Evolutionary conservation across 768 basidiomycete species (phyloP).

Genomic region (Lentinula guzmanii): DNA sequence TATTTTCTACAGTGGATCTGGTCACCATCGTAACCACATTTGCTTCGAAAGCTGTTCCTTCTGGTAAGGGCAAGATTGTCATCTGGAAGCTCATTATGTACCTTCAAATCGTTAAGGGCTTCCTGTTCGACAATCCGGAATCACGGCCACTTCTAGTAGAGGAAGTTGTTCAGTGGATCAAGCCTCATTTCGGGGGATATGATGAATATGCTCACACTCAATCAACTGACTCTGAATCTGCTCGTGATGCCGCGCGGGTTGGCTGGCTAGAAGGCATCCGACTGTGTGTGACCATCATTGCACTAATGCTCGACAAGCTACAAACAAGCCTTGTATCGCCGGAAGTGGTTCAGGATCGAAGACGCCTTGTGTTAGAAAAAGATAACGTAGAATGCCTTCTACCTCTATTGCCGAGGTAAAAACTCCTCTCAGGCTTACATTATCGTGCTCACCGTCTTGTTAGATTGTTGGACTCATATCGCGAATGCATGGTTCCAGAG

Average conservation of each 20-base stretch:
- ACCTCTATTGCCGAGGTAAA: slow-evolving; percentile 74
- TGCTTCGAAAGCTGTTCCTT: slow-evolving; percentile 67
- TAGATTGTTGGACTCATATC: slow-evolving; percentile 84
- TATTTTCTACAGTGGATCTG: slow-evolving; percentile 77
- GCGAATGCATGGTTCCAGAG: slow-evolving; percentile 67
- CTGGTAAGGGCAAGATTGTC: slow-evolving; percentile 79
- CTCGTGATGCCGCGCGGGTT: slow-evolving; percentile 69
- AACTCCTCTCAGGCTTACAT: neutral
- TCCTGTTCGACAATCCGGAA: slow-evolving; percentile 78
- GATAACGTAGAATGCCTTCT: slow-evolving; percentile 88
- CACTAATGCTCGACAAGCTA: slow-evolving; percentile 85
- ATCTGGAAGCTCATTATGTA: slow-evolving; percentile 95
- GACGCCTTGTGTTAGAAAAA: slow-evolving; percentile 70
- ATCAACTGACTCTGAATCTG: slow-evolving; percentile 59
- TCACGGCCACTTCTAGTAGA: slow-evolving; percentile 80
- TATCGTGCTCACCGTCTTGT: neutral
- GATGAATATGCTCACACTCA: slow-evolving; percentile 71
- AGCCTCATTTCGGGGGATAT: slow-evolving; percentile 88
- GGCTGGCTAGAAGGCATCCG: slow-evolving; percentile 87
- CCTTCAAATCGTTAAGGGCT: slow-evolving; percentile 83
- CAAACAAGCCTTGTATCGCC: slow-evolving; percentile 75
- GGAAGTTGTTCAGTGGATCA: slow-evolving; percentile 88
- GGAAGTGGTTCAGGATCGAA: slow-evolving; percentile 51
- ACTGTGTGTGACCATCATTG: slow-evolving; percentile 85
- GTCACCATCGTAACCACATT: slow-evolving; percentile 85